Conservation (phyloP, 306 rosid genomes). For the Vigna unguiculata region DNA sequence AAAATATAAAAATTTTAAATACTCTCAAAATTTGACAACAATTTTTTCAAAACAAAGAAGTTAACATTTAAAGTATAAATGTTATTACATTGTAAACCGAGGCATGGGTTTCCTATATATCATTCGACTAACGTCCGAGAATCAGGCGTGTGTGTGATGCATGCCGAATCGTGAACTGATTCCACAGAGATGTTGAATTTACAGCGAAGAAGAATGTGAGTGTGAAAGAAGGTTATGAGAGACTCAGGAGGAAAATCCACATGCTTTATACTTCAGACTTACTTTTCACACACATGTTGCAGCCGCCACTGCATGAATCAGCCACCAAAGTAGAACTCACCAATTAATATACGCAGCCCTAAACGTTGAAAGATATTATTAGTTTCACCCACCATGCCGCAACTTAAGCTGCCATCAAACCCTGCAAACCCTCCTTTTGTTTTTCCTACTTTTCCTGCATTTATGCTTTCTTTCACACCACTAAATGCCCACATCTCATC, state of each 20-base stretch:
- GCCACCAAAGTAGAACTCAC: constrained; percentile 34
- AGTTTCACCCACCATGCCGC: constrained; percentile 31
- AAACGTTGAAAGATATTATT: not conserved
- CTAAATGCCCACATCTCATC: not conserved
- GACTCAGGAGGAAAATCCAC: not conserved
- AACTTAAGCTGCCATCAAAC: constrained; percentile 1
- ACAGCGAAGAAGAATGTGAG: too few relatives aligned
- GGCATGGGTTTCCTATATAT: too few relatives aligned
- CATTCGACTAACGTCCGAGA: too few relatives aligned
- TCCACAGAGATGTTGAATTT: too few relatives aligned
- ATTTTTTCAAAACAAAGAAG: too few relatives aligned
- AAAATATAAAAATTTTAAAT: too few relatives aligned
- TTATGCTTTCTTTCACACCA: not conserved
- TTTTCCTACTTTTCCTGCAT: constrained; percentile 22
- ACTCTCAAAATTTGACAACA: too few relatives aligned
- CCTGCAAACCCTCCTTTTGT: constrained; percentile 1
- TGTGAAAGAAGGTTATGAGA: not conserved
- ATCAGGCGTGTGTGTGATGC: too few relatives aligned
- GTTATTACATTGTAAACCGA: too few relatives aligned
- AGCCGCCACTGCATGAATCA: constrained; percentile 17
- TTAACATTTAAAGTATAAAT: too few relatives aligned
- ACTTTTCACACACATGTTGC: not conserved
- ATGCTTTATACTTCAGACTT: not conserved
- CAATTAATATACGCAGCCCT: constrained; percentile 23
- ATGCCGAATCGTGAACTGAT: too few relatives aligned